Percentiles rank a stretch among this genome's conserved stretches.
Conservation (phyloP, 78 protist species). For the Guillardia theta region DNA sequence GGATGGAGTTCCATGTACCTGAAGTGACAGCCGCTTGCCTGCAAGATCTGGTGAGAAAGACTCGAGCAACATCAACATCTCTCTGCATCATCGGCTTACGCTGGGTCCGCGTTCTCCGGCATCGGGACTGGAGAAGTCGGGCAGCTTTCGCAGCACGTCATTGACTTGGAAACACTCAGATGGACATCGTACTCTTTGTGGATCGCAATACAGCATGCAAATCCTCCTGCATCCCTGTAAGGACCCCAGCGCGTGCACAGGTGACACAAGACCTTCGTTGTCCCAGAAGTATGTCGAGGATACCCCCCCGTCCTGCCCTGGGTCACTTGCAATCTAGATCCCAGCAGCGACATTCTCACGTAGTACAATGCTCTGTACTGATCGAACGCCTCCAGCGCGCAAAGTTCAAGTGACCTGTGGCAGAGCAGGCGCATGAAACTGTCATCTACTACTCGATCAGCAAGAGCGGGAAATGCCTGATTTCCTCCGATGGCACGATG, state of each 20-base stretch:
- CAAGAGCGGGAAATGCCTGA: constrained; percentile 76
- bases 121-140: no score
- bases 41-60: not conserved
- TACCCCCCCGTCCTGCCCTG: no score
- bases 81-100: constrained; percentile 70
- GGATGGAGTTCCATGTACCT: constrained; percentile 95
- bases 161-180: not conserved
- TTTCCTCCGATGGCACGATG: constrained; percentile 75
- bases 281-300: no score
- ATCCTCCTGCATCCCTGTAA: constrained; percentile 78
- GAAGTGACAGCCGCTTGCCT: not conserved
- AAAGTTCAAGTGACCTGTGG: not conserved
- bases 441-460: not conserved
- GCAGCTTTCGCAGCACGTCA: not conserved
- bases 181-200: constrained; percentile 69
- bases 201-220: constrained; percentile 87
- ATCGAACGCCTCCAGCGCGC: constrained; percentile 84
- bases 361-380: constrained; percentile 73
- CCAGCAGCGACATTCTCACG: no score
- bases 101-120: constrained; percentile 54
- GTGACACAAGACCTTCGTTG: constrained; percentile 90
- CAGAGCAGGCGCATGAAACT: not conserved
- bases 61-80: constrained; percentile 59
- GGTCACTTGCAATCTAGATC: no score
- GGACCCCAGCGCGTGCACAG: constrained; percentile 89